Conservation (phyloP, 1,284 basidiomycete species). For the Malassezia slooffiae region DNA sequence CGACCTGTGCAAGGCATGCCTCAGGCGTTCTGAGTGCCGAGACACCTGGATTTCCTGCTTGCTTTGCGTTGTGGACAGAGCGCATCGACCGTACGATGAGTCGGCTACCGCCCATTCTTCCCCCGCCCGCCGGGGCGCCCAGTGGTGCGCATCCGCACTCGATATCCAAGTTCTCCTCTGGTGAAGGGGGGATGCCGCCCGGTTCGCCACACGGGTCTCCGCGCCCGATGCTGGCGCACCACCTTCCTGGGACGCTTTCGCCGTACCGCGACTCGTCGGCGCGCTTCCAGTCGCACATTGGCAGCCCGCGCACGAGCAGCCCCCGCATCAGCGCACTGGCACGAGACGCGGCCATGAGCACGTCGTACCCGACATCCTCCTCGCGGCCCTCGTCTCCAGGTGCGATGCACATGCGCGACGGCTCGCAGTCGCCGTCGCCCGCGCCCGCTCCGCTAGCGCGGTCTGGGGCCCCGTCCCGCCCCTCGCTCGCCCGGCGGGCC, state of each 20-base stretch:
- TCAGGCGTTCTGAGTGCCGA: no score
- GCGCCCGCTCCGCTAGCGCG: no score
- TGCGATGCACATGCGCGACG: slow-evolving; percentile 4
- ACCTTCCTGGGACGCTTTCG: slow-evolving; percentile 31
- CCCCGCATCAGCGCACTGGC: slow-evolving; percentile 38
- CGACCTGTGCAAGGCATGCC: no score
- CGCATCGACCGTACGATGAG: slow-evolving; percentile 18
- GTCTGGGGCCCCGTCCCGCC: no score
- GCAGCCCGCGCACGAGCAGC: slow-evolving; percentile 22
- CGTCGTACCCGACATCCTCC: slow-evolving; percentile 32
- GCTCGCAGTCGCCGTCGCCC: slow-evolving; percentile 24
- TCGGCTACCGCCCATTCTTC: slow-evolving; percentile 23
- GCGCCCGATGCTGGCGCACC: slow-evolving; percentile 25
- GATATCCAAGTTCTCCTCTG: slow-evolving; percentile 8
- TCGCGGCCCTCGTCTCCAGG: slow-evolving; percentile 31
- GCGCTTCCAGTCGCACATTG: slow-evolving; percentile 25
- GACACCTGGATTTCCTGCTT: no score
- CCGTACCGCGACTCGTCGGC: slow-evolving; percentile 38
- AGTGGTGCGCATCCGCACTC: slow-evolving; percentile 17
- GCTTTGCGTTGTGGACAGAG: background rate
- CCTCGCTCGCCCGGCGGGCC: slow-evolving; percentile 19
- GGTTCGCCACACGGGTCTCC: slow-evolving; percentile 33
- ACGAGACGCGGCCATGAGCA: slow-evolving; percentile 29
- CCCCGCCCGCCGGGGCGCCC: slow-evolving; percentile 14
- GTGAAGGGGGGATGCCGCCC: slow-evolving; percentile 19